phyloP scores from a whole-genome alignment of 2,329 filamentous ascomycete genomes.

The Ascomycota sp. region DNA sequence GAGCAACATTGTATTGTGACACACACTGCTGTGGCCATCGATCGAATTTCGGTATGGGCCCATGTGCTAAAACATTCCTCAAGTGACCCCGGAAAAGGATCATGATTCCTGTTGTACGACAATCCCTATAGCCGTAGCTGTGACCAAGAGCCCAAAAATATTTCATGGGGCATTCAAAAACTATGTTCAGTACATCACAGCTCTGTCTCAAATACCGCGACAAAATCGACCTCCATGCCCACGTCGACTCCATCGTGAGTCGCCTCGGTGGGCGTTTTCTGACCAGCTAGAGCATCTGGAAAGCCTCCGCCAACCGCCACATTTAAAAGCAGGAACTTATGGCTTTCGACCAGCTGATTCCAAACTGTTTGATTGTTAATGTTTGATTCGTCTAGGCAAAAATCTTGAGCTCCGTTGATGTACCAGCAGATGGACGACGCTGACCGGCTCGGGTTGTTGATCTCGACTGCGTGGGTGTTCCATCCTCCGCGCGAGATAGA shows the following conservation, averaged over 20 bases:
- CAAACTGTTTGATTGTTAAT: conserved; percentile 11
- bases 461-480: conserved; percentile 12
- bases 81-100: too few relatives aligned
- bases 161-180: too few relatives aligned
- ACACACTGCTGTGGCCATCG: too few relatives aligned
- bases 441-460: conserved; percentile 9
- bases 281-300: conserved; percentile 13
- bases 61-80: too few relatives aligned
- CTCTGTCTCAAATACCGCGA: conserved; percentile 12
- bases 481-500: conserved; percentile 10
- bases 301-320: conserved; percentile 19
- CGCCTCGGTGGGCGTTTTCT: conserved; percentile 11
- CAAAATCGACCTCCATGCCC: conserved; percentile 18
- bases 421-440: conserved; percentile 11
- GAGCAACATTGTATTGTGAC: too few relatives aligned
- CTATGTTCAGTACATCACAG: too few relatives aligned
- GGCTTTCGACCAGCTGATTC: conserved; percentile 9
- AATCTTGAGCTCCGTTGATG: conserved; percentile 11
- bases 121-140: too few relatives aligned
- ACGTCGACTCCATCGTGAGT: conserved; percentile 13
- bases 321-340: conserved; percentile 17
- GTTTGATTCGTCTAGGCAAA: conserved; percentile 8
- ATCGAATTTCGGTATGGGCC: too few relatives aligned
- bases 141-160: too few relatives aligned
- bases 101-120: too few relatives aligned